Evolutionary conservation across 352 stramenopile genomes (phyloP).

Genomic region (Proteromonas lacertae): DNA sequence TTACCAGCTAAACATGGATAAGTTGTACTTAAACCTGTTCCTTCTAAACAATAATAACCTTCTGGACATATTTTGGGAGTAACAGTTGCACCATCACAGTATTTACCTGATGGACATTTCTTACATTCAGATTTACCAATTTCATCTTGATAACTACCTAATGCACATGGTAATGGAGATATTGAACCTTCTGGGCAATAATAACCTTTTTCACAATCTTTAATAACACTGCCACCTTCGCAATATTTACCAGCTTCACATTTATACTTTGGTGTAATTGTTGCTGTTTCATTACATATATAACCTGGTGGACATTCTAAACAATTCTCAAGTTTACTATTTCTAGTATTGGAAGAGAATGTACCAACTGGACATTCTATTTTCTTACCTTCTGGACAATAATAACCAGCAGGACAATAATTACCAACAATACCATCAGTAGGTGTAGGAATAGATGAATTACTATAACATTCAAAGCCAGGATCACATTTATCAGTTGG

Average conservation of each 20-base stretch:
- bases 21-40: constrained; percentile 17
- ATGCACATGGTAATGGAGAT: constrained; percentile 16
- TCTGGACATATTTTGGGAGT: constrained; percentile 37
- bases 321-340: constrained; percentile 24
- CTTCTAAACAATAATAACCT: no score
- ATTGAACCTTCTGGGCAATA: constrained; percentile 27
- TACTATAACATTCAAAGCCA: constrained; percentile 3
- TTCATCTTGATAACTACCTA: constrained; percentile 12
- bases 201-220: constrained; percentile 19
- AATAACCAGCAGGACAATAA: constrained; percentile 9
- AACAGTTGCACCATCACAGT: constrained; percentile 17
- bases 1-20: constrained; percentile 28
- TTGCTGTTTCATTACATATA: constrained; percentile 11
- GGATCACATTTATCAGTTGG: constrained; percentile 2
- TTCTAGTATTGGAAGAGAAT: constrained; percentile 30
- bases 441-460: neutral
- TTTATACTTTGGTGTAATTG: neutral
- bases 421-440: constrained; percentile 9
- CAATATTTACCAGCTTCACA: neutral
- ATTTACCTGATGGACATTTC: constrained; percentile 5
- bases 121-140: constrained; percentile 3
- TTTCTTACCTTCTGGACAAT: constrained; percentile 22
- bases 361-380: constrained; percentile 12
- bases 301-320: constrained; percentile 20
- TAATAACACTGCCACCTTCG: neutral